phyloP scores from a whole-genome alignment of 2,329 filamentous ascomycete genomes.

The Niveomyces coronatus region DNA sequence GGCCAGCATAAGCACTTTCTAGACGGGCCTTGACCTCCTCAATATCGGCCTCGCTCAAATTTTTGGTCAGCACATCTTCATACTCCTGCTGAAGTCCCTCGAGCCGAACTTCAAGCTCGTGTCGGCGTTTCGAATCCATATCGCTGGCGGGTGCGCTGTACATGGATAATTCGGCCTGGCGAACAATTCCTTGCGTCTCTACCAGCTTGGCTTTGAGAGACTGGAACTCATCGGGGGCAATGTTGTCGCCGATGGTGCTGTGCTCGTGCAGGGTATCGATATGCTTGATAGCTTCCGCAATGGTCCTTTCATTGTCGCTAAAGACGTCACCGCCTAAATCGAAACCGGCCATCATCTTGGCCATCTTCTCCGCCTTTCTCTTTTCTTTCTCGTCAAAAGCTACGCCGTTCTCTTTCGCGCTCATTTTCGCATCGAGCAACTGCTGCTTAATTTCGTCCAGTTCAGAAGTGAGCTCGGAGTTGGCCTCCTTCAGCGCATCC shows the following conservation, averaged over 20 bases:
- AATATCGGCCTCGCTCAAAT: conserved; percentile 66
- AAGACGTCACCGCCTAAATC: conserved; percentile 89
- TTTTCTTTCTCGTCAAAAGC: conserved; percentile 95
- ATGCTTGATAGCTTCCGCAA: conserved; percentile 74
- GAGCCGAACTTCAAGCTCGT: conserved; percentile 69
- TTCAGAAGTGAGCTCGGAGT: conserved; percentile 81
- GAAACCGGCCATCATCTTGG: conserved; percentile 99
- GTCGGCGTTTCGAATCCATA: conserved; percentile 55
- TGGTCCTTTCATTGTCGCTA: conserved; percentile 80
- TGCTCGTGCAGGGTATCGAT: conserved; percentile 71
- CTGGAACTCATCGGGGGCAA: conserved; percentile 72
- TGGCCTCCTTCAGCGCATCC: conserved; percentile 94
- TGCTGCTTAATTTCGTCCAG: conserved; percentile 95
- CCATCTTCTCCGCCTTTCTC: conserved; percentile 98
- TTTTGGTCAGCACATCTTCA: conserved; percentile 69
- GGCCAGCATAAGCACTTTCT: conserved; percentile 64
- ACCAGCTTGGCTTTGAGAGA: conserved; percentile 68
- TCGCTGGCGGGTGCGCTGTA: conserved; percentile 58
- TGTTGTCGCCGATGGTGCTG: conserved; percentile 64
- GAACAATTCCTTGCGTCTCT: conserved; percentile 84
- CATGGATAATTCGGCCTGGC: conserved; percentile 81
- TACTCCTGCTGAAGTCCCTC: conserved; percentile 70
- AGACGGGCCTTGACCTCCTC: conserved; percentile 76
- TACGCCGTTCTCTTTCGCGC: conserved; percentile 82
- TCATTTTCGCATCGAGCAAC: conserved; percentile 92